phyloP scores from a whole-genome alignment of 1,284 basidiomycete species.

The Tilletia horrida region DNA sequence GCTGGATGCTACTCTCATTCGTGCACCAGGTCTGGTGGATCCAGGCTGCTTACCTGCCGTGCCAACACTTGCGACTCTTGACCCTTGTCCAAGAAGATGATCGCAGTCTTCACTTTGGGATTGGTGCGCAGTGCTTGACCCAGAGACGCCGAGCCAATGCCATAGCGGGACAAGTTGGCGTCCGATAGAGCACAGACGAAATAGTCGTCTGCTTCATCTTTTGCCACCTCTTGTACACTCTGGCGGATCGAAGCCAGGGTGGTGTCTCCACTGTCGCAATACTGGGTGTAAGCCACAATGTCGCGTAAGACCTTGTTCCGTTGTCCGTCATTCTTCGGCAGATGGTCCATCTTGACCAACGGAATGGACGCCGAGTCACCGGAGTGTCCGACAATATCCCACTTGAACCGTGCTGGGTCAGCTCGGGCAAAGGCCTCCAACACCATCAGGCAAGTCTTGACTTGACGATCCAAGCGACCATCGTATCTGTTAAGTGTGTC shows the following conservation, averaged over 20 bases:
- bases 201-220: constrained; percentile 51
- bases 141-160: constrained; percentile 46
- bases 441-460: constrained; percentile 52
- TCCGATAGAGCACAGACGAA: constrained; percentile 56
- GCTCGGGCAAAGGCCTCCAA: constrained; percentile 52
- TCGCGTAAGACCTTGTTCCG: constrained; percentile 47
- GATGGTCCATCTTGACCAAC: constrained; percentile 37
- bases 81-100: constrained; percentile 52
- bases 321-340: constrained; percentile 48
- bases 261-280: constrained; percentile 42
- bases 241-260: constrained; percentile 35
- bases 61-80: constrained; percentile 37
- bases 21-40: too few relatives aligned
- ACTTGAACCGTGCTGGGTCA: constrained; percentile 44
- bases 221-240: constrained; percentile 36
- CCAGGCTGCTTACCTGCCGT: constrained; percentile 24
- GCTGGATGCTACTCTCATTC: too few relatives aligned
- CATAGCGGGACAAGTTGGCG: constrained; percentile 55
- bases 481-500: constrained; percentile 29
- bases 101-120: constrained; percentile 46
- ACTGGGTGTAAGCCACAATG: constrained; percentile 39
- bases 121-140: constrained; percentile 35
- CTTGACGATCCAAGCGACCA: constrained; percentile 45
- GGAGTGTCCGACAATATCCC: constrained; percentile 54
- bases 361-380: constrained; percentile 53